Conservation (phyloP, 257 asterid genomes). For the Solanum pimpinellifolium region DNA sequence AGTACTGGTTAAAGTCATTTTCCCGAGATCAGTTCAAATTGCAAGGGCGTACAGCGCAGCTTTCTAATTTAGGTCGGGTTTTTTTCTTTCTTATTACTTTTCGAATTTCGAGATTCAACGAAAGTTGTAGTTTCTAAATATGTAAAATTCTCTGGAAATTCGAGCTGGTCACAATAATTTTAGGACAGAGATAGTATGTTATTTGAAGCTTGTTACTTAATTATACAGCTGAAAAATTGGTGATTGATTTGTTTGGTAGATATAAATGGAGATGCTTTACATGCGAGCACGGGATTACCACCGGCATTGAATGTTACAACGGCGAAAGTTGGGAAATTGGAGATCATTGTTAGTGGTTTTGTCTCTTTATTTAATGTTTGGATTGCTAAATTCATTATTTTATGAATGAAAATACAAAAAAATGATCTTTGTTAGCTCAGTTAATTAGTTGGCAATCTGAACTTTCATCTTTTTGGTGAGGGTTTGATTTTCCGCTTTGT, state of each 20-base stretch:
- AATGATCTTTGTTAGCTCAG: not conserved
- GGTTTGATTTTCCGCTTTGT: not conserved
- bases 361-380: not conserved
- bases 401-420: not conserved
- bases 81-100: not conserved
- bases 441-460: not conserved
- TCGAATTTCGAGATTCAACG: not conserved
- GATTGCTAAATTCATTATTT: not conserved
- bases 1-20: slow-evolving; percentile 94
- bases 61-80: slow-evolving; percentile 65
- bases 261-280: slow-evolving; percentile 87
- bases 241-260: slow-evolving; percentile 22
- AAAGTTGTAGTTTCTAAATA: not conserved
- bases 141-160: not conserved
- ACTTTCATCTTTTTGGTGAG: not conserved
- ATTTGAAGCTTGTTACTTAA: not conserved
- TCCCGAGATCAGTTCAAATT: slow-evolving; percentile 91
- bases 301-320: slow-evolving; percentile 84
- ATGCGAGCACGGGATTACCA: slow-evolving; percentile 94
- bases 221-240: not conserved
- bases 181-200: not conserved
- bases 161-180: not conserved
- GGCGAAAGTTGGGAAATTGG: slow-evolving; percentile 89
- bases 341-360: slow-evolving; percentile 65
- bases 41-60: slow-evolving; percentile 85